Evolutionary conservation across 176 grass and related monocot genomes (phyloP), one percentile per base, ranked within the genome.

Genomic region (Musa schizocarpa): DNA sequence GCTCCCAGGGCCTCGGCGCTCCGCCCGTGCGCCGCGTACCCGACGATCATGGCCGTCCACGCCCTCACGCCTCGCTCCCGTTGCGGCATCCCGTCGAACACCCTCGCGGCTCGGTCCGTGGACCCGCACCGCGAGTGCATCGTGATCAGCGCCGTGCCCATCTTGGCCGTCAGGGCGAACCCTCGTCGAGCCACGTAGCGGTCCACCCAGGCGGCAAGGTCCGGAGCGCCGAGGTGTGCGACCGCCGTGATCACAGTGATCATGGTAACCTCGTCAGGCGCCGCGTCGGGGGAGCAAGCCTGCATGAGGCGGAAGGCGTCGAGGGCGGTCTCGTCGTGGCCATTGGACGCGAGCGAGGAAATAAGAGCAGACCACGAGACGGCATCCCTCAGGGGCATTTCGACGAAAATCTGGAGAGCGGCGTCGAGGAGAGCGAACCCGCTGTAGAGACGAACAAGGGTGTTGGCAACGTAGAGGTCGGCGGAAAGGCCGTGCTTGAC

Each of bases 101-200:
- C 71, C 52, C 26, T 6, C 5, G 20, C 11, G 53, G 71, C 71
- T 7, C 29, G 12, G 21, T 74, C 22, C 22, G 57, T 54, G 2
- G 55, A 53, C 71, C 71, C 71, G 17, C 71, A 74, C 17, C 55
- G 53, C 13, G 71, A 51, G 14, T 56, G 55, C 71, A 74, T 74
- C 23, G 53, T 20, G 12, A 74, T 53, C 52, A 74, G 11, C 21
- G 71, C 71, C 11, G 71, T 54, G 3, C 71, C 71, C 52, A 74
- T 7, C 51, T 54, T 53, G 1, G 55, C 52, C 21, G 25, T 74
- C 71, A 13, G 25, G 9, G 12, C 52, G 22, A 74, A 74, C 22
- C 52, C 71, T 25, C 27, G 10, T 0, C 52, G 23, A 12, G 53
- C 71, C 1, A 53, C 71, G 9, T 54, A 54, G 22, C 25, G 13